Conservation (phyloP, 176 grass and related monocot species). For the Aegilops umbellulata region DNA sequence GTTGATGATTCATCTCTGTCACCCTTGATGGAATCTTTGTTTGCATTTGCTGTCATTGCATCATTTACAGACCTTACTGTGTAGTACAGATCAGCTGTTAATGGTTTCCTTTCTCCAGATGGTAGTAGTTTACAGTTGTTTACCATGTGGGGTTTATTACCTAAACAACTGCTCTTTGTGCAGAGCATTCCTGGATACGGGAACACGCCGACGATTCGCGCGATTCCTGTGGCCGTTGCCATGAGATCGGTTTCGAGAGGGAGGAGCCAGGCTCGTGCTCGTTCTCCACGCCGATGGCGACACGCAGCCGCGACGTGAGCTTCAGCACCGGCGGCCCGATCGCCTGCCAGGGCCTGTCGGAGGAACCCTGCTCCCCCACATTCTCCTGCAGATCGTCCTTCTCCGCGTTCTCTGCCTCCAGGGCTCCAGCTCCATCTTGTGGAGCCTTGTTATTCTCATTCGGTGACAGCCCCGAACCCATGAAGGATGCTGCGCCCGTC, state of each 20-base stretch:
- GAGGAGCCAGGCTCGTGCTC: conserved; percentile 53
- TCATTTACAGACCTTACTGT: conserved; percentile 15
- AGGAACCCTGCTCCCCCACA: conserved; percentile 46
- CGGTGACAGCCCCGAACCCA: not conserved
- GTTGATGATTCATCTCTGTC: conserved; percentile 23
- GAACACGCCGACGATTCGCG: conserved; percentile 49
- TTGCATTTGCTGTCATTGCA: conserved; percentile 32
- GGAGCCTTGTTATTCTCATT: conserved; percentile 56
- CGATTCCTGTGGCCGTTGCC: conserved; percentile 34
- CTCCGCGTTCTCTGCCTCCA: conserved; percentile 28
- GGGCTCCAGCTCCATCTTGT: conserved; percentile 25
- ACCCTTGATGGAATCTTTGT: conserved; percentile 31
- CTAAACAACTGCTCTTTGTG: conserved; percentile 2
- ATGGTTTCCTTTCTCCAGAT: conserved; percentile 17
- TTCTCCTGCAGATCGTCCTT: conserved; percentile 69
- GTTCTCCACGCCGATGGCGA: conserved; percentile 43
- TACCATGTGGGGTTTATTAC: conserved; percentile 14
- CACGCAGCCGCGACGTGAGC: conserved; percentile 69
- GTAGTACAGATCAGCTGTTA: conserved; percentile 7
- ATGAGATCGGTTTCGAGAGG: conserved; percentile 18
- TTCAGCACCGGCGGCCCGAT: conserved; percentile 47
- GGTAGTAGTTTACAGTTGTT: not conserved
- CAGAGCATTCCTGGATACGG: conserved; percentile 89
- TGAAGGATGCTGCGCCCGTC: conserved; percentile 4
- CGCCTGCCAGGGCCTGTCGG: conserved; percentile 31